A percentile compares a stretch with the other conserved stretches of the same genome.
These are phyloP conservation scores for Grosmannia huntii DNA, from an alignment of 2,329 filamentous ascomycete species.

Conservation along the genomic window DNA sequence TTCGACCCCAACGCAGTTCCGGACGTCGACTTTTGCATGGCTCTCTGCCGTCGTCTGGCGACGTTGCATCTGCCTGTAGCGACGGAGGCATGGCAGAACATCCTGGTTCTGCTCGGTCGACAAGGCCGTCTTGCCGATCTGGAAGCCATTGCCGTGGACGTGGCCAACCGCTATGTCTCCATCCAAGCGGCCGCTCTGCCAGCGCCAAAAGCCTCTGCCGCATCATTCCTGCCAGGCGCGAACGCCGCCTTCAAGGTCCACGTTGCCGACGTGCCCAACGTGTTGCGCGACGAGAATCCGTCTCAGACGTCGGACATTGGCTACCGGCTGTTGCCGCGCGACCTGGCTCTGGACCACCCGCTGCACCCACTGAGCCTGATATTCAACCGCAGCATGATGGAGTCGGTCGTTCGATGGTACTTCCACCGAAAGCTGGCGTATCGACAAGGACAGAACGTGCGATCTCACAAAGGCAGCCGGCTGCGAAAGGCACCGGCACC, in stretches of 20 bases:
- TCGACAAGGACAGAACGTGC: background rate
- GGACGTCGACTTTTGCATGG: conserved; percentile 19
- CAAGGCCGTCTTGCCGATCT: conserved; percentile 31
- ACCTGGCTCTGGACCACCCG: conserved; percentile 27
- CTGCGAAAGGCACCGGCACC: background rate
- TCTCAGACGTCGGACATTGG: conserved; percentile 12
- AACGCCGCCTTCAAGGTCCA: conserved; percentile 30
- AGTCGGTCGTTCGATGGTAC: conserved; percentile 21
- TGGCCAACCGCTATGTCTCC: conserved; percentile 26
- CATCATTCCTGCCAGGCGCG: conserved; percentile 11
- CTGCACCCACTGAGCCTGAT: conserved; percentile 34
- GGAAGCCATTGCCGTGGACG: conserved; percentile 28
- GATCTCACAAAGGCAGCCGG: background rate
- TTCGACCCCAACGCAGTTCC: conserved; percentile 11
- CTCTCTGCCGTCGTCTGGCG: conserved; percentile 23
- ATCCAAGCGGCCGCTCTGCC: conserved; percentile 7
- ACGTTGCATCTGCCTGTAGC: conserved; percentile 27
- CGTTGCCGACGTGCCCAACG: conserved; percentile 26
- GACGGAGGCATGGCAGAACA: conserved; percentile 27
- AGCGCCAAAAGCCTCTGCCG: background rate
- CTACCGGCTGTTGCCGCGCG: conserved; percentile 24
- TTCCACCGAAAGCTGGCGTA: conserved; percentile 26
- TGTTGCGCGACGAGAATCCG: conserved; percentile 14
- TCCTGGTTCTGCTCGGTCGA: conserved; percentile 31
- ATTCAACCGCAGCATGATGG: conserved; percentile 21